These are phyloP conservation scores for Fusarium pseudograminearum DNA, from an alignment of 2,329 filamentous ascomycete species.

Conservation along the genomic window DNA sequence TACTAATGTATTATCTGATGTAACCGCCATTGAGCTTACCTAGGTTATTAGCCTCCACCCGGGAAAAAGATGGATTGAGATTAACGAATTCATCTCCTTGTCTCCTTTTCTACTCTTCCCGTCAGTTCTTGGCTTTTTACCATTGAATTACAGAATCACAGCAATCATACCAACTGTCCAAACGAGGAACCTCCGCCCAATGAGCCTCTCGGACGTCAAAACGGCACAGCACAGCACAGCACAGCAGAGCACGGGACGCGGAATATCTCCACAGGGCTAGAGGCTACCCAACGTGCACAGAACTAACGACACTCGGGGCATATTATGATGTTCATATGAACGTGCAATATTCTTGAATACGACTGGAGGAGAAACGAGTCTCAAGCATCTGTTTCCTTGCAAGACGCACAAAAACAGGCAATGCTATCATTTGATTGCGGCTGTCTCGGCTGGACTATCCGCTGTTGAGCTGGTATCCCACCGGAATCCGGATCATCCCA, in stretches of 20 bases:
- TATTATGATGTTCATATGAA: constrained; percentile 10
- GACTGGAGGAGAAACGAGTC: constrained; percentile 17
- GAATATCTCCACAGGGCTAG: constrained; percentile 26
- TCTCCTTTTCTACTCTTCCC: constrained; percentile 19
- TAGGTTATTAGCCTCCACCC: background rate
- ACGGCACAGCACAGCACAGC: background rate
- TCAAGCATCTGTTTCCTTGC: constrained; percentile 21
- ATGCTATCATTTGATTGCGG: constrained; percentile 13
- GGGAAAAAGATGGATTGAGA: constrained; percentile 25
- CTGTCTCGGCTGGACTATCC: constrained; percentile 11
- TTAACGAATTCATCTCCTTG: constrained; percentile 23
- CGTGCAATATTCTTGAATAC: background rate
- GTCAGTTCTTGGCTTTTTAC: background rate
- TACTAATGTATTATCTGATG: background rate
- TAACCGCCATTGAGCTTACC: background rate
- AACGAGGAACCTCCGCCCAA: constrained; percentile 24
- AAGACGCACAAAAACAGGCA: constrained; percentile 5
- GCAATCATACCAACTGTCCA: background rate
- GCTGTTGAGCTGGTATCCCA: constrained; percentile 8
- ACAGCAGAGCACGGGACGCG: background rate
- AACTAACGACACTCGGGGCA: background rate
- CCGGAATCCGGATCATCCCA: background rate
- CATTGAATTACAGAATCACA: background rate
- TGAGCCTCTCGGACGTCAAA: constrained; percentile 7
- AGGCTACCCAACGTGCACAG: background rate